A percentile compares a stretch with the other conserved stretches of the same genome.
Evolutionary conservation across 805 yeast genomes (phyloP).

Genomic region (Monosporozyma unispora): DNA sequence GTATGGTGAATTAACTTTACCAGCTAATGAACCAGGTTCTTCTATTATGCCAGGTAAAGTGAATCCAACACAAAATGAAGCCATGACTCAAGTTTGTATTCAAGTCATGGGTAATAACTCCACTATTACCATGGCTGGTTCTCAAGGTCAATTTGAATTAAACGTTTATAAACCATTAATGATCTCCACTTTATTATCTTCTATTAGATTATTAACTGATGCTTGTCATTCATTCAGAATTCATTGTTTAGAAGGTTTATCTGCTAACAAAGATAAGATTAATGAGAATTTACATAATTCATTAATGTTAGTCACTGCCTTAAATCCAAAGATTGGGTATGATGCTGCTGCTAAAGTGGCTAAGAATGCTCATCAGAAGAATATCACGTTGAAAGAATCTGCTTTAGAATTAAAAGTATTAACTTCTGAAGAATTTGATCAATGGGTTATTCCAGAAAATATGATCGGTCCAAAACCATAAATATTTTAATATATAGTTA

Average conservation of each 20-base stretch:
- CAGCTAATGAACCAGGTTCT: slow-evolving; percentile 99
- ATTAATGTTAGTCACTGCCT: slow-evolving; percentile 95
- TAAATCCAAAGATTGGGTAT: slow-evolving; percentile 98
- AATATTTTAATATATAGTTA: no score
- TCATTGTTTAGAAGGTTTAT: slow-evolving; percentile 91
- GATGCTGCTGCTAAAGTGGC: slow-evolving; percentile 97
- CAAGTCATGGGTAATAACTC: slow-evolving; percentile 97
- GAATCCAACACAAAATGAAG: slow-evolving; percentile 98
- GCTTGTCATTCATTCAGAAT: slow-evolving; percentile 83
- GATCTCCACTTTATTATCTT: slow-evolving; percentile 82
- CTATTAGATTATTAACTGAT: slow-evolving; percentile 83
- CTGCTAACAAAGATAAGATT: slow-evolving; percentile 82
- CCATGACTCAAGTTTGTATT: slow-evolving; percentile 94
- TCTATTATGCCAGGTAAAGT: slow-evolving; percentile 99
- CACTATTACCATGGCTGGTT: slow-evolving; percentile 94
- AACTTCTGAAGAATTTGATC: slow-evolving; percentile 77
- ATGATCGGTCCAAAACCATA: slow-evolving; percentile 84
- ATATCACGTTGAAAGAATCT: slow-evolving; percentile 87
- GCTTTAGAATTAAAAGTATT: slow-evolving; percentile 87
- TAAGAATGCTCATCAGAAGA: slow-evolving; percentile 97
- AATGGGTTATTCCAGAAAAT: slow-evolving; percentile 96
- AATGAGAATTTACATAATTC: slow-evolving; percentile 85
- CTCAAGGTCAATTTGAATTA: slow-evolving; percentile 97
- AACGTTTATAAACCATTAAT: slow-evolving; percentile 96
- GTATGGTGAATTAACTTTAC: slow-evolving; percentile 88